Conservation (phyloP, 345 rosid species). For the Cardamine resedifolia region DNA sequence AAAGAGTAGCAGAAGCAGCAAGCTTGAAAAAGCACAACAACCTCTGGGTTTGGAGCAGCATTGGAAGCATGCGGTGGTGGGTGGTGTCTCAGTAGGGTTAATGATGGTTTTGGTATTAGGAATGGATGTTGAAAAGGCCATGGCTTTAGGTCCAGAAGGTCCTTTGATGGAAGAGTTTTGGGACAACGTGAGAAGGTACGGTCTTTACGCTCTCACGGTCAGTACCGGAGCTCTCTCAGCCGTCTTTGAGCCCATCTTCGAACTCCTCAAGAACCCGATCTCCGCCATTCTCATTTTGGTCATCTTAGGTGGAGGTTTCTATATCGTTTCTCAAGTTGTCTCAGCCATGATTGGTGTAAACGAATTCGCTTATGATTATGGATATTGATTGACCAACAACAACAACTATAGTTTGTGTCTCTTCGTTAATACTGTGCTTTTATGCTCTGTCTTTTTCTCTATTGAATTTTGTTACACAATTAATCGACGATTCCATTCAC, state of each 20-base stretch:
- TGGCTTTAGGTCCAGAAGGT: conserved; percentile 90
- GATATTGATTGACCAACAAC: conserved; percentile 19
- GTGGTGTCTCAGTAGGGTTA: conserved; percentile 60
- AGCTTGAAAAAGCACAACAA: conserved; percentile 24
- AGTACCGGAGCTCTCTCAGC: conserved; percentile 89
- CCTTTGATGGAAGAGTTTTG: conserved; percentile 91
- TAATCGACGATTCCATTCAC: too few relatives aligned
- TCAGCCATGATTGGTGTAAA: conserved; percentile 81
- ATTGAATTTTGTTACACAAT: neutral
- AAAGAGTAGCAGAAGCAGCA: neutral
- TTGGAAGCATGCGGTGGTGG: conserved; percentile 46
- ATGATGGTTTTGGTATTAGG: conserved; percentile 46
- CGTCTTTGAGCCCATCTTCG: conserved; percentile 56
- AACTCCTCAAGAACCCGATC: conserved; percentile 81
- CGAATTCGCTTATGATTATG: conserved; percentile 68
- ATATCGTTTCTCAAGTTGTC: conserved; percentile 68
- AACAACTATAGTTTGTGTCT: conserved; percentile 9
- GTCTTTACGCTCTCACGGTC: conserved; percentile 85
- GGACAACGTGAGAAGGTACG: conserved; percentile 98
- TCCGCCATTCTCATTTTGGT: conserved; percentile 66
- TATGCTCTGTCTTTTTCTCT: neutral
- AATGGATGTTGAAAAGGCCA: conserved; percentile 58
- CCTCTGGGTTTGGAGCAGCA: conserved; percentile 29
- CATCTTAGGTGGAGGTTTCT: conserved; percentile 65
- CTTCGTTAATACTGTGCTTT: conserved; percentile 21